These are phyloP conservation scores for Phytophthora europaea DNA, from an alignment of 352 stramenopile genomes.

Conservation along the genomic window DNA sequence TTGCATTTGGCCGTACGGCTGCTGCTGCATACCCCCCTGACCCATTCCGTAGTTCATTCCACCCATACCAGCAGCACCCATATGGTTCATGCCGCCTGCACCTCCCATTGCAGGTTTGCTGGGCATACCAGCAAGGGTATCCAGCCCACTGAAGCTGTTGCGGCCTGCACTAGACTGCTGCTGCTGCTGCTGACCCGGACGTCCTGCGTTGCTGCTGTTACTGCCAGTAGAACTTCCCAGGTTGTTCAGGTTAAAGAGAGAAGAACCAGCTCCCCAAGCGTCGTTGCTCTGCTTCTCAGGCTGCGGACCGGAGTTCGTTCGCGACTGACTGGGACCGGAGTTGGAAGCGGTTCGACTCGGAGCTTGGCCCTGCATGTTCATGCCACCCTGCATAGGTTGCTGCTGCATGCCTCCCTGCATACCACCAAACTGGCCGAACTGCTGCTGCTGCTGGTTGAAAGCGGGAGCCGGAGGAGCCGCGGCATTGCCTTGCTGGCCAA, in stretches of 20 bases:
- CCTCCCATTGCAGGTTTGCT: conserved; percentile 70
- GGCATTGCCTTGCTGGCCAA: conserved; percentile 51
- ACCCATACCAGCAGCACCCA: conserved; percentile 50
- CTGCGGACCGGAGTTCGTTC: conserved; percentile 40
- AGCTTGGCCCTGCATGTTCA: conserved; percentile 42
- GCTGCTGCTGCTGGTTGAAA: conserved; percentile 59
- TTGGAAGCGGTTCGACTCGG: conserved; percentile 59
- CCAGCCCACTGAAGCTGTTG: conserved; percentile 87
- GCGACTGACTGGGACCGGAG: conserved; percentile 36
- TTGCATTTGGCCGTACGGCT: conserved; percentile 51
- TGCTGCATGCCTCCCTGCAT: conserved; percentile 56
- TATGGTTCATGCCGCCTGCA: conserved; percentile 59
- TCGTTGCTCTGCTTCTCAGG: conserved; percentile 73
- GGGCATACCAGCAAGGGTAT: conserved; percentile 84
- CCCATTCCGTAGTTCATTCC: conserved; percentile 62
- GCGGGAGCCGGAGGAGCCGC: conserved; percentile 47
- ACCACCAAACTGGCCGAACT: conserved; percentile 57
- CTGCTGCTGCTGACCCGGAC: conserved; percentile 41
- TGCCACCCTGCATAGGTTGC: conserved; percentile 47
- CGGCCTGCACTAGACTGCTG: conserved; percentile 41
- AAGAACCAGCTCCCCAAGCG: conserved; percentile 83
- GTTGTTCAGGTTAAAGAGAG: conserved; percentile 85
- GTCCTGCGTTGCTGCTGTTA: conserved; percentile 34
- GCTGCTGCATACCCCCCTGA: conserved; percentile 41
- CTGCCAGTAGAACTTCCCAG: conserved; percentile 47